A percentile compares a stretch with the other conserved stretches of the same genome.
Conservation (phyloP, 768 basidiomycete genomes). For the Aureoboletus auriporus region DNA sequence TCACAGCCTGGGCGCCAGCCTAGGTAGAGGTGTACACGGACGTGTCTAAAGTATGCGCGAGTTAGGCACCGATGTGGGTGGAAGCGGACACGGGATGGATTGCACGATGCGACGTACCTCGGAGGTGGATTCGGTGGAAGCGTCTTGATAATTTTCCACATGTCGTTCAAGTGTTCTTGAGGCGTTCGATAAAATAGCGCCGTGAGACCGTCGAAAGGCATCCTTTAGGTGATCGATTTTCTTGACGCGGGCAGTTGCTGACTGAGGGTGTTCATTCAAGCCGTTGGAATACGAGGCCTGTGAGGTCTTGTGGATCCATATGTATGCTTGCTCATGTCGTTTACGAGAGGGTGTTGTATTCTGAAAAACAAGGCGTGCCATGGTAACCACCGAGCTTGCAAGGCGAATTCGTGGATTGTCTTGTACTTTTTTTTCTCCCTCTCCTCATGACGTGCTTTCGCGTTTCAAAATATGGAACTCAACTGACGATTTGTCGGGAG, state of each 20-base stretch:
- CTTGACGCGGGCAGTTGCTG: too few relatives aligned
- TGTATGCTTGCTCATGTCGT: not conserved
- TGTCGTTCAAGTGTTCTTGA: slow-evolving; percentile 19
- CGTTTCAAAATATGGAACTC: too few relatives aligned
- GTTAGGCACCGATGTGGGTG: not conserved
- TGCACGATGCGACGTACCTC: slow-evolving; percentile 2
- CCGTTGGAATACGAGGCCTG: too few relatives aligned
- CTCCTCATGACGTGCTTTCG: too few relatives aligned
- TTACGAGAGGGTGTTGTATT: slow-evolving; percentile 4
- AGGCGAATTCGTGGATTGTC: not conserved
- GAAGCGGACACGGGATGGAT: not conserved
- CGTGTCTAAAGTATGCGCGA: slow-evolving; percentile 14
- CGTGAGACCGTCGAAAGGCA: slow-evolving; percentile 10
- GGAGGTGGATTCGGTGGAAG: slow-evolving; percentile 16
- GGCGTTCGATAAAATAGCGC: slow-evolving; percentile 13
- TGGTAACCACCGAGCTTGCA: not conserved
- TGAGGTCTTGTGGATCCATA: not conserved
- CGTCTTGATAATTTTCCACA: slow-evolving; percentile 20
- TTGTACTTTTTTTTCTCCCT: not conserved
- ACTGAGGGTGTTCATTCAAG: too few relatives aligned
- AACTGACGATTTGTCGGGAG: too few relatives aligned
- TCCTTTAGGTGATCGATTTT: not conserved
- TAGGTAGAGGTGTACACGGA: slow-evolving; percentile 30
- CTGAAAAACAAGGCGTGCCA: slow-evolving; percentile 8
- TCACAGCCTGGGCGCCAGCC: slow-evolving; percentile 27